phyloP scores from a whole-genome alignment of 2,329 filamentous ascomycete species.

The Phaeophleospora eucalypticola region DNA sequence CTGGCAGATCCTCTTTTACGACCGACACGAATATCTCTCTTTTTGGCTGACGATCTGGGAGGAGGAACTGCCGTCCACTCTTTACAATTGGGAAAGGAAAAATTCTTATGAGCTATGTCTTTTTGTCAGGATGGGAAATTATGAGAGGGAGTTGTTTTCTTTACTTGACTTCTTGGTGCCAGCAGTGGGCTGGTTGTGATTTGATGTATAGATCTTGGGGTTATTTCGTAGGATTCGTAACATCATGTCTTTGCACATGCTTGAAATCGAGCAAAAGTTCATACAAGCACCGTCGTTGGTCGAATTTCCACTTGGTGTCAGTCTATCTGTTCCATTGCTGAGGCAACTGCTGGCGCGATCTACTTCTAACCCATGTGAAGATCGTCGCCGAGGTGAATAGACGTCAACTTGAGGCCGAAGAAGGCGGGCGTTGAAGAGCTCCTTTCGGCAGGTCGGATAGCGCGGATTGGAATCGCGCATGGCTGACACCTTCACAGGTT shows the following conservation, averaged over 20 bases:
- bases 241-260: background rate
- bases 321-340: background rate
- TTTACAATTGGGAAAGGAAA: conserved; percentile 9
- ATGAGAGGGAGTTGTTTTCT: background rate
- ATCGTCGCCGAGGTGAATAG: background rate
- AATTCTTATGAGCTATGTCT: background rate
- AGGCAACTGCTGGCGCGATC: background rate
- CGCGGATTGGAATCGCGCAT: no score
- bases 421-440: no score
- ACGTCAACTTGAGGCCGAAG: no score
- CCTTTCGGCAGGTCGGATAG: no score
- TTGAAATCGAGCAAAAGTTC: background rate
- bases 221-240: background rate
- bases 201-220: background rate
- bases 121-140: background rate
- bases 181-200: background rate
- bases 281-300: background rate
- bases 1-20: conserved; percentile 22
- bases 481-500: no score
- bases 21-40: conserved; percentile 2
- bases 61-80: conserved; percentile 29
- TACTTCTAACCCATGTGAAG: background rate
- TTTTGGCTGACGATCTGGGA: conserved; percentile 7
- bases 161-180: background rate
- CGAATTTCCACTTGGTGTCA: background rate